Percentiles rank a stretch among this genome's conserved stretches.
phyloP scores from a whole-genome alignment of 1,139 yeast species.

The Citeromyces hawaiiensis region DNA sequence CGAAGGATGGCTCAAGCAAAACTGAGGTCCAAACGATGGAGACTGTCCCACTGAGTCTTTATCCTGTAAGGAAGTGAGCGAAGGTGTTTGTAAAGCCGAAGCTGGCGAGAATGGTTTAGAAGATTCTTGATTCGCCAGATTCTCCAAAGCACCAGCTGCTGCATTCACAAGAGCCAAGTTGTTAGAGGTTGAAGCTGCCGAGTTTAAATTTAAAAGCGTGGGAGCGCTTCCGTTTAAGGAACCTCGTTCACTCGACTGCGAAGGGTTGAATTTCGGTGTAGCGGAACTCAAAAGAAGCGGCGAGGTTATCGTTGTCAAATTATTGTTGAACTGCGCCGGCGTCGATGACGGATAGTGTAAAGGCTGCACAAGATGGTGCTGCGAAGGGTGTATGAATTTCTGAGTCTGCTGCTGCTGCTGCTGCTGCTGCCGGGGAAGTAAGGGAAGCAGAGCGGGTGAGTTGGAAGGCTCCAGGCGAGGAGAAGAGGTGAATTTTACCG shows the following conservation, averaged over 20 bases:
- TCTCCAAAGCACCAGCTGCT: slow-evolving; percentile 53
- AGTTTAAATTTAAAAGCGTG: neutral
- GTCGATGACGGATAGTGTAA: slow-evolving; percentile 57
- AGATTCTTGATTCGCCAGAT: slow-evolving; percentile 17
- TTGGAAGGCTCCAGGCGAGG: neutral
- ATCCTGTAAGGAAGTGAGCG: slow-evolving; percentile 5
- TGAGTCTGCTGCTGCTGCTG: too few species aligned
- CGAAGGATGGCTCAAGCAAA: slow-evolving; percentile 12
- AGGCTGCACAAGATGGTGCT: slow-evolving; percentile 22
- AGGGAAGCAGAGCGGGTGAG: slow-evolving; percentile 17
- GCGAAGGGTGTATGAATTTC: neutral
- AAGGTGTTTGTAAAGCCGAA: slow-evolving; percentile 2
- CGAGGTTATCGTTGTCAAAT: slow-evolving; percentile 48
- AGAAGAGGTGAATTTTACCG: slow-evolving; percentile 1
- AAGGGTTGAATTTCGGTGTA: slow-evolving; percentile 23
- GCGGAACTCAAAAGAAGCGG: slow-evolving; percentile 35
- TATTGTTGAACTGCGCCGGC: slow-evolving; percentile 60
- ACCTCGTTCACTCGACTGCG: slow-evolving; percentile 16
- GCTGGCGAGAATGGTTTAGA: slow-evolving; percentile 1
- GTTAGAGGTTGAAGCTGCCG: neutral
- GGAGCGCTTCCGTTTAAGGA: slow-evolving; percentile 3
- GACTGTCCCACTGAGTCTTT: slow-evolving; percentile 11
- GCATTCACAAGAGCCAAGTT: slow-evolving; percentile 4
- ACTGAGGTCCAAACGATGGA: slow-evolving; percentile 34
- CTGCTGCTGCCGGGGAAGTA: slow-evolving; percentile 16